These are phyloP conservation scores for Dioszegia crocea DNA, from an alignment of 768 basidiomycete species.

Conservation along the genomic window DNA sequence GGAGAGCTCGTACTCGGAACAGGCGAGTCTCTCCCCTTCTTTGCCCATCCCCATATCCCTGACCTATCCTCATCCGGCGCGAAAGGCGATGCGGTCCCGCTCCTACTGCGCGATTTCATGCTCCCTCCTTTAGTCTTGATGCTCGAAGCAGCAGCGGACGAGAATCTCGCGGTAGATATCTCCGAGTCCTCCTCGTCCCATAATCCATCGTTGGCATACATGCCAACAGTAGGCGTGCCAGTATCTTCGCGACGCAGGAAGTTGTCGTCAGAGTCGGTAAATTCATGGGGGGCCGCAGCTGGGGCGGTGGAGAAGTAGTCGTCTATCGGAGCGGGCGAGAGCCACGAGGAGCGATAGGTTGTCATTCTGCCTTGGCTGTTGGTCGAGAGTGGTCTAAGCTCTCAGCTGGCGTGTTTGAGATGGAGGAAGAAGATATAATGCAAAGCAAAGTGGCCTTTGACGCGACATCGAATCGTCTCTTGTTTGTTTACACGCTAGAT, in stretches of 20 bases:
- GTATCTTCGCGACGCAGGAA: not conserved
- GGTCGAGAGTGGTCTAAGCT: no score
- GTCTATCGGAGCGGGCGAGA: conserved; percentile 5
- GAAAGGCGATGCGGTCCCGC: conserved; percentile 15
- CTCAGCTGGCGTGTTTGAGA: no score
- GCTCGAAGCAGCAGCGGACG: conserved; percentile 5
- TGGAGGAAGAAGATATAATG: not conserved
- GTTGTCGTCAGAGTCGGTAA: not conserved
- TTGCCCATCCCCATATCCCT: conserved; percentile 1
- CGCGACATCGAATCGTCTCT: no score
- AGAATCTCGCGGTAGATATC: not conserved
- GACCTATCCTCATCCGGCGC: not conserved
- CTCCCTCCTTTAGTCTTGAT: conserved; percentile 8
- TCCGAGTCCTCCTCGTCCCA: conserved; percentile 40
- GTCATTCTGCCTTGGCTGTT: not conserved
- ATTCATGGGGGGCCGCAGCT: not conserved
- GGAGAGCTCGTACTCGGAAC: not conserved
- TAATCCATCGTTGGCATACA: conserved; percentile 39
- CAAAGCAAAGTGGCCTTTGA: no score
- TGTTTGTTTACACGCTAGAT: no score
- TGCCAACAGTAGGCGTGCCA: conserved; percentile 34
- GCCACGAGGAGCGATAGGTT: conserved; percentile 1
- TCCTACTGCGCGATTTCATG: conserved; percentile 17
- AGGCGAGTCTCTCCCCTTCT: conserved; percentile 5
- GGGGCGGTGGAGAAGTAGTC: conserved; percentile 3